Evolutionary conservation across 2,329 filamentous ascomycete species (phyloP), one percentile per base, ranked within the genome.

Genomic region (Magnaporthiopsis incrustans): DNA sequence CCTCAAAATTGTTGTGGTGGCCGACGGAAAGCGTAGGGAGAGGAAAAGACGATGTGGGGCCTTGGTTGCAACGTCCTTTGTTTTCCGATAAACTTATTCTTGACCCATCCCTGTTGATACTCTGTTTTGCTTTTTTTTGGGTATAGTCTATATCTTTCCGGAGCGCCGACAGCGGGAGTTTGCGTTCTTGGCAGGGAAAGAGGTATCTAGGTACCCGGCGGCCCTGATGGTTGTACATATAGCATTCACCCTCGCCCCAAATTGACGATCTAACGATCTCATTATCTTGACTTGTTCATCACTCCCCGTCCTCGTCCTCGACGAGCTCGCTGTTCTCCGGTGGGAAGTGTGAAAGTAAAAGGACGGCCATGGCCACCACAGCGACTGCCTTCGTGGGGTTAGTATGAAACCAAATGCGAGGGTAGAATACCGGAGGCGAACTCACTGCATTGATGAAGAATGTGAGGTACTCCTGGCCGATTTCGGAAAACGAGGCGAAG

Each of bases 361-460:
- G 65, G 0, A 81, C 76, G 0, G 65, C 67, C 73, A 77, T 77
- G 3, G 73, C 79, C 3, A 81, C 50, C 0, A 87, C 74, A 1
- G 84, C 84, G 64, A 88, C 78, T 0, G 78, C 83, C 81, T 83
- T 14, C 2, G 2, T 2, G 12, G 44, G 3, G 33, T 22, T 65
- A 18, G 56, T n/a, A n/a, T n/a, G 18, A 15, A 53, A 1, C 15
- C 22, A 10, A 57, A 1, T 35, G 1, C 14, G 25, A 27, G n/a
- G 1, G 2, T 1, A 44, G 12, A 58, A 7, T n/a, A 30, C 35
- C 11, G 56, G 11, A 56, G 18, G 14, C 26, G 15, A 38, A 75
- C 82, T 69, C 70, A 84, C 84, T 5, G 85, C 87, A 69, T 91
- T 91, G 70, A 82, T 86, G 61, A 85, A 83, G 69, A 91, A 91